These are phyloP conservation scores for Globisporangium paddicum DNA, from an alignment of 352 stramenopile genomes.

Conservation along the genomic window DNA sequence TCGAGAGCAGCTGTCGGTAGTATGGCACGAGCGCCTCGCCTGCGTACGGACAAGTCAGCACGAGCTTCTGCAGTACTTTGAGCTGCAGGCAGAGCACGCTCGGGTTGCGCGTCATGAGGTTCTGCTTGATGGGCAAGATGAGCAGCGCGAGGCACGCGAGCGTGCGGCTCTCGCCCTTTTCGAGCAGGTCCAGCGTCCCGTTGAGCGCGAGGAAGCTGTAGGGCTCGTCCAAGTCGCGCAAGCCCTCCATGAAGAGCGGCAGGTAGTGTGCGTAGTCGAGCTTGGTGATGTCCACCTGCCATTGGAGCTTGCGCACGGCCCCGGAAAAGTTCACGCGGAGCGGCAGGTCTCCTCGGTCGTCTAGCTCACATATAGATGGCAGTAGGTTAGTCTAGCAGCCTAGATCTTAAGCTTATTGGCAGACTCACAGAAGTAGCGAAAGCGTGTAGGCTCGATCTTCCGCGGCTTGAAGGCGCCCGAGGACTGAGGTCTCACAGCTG, in stretches of 20 bases:
- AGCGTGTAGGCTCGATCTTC: conserved; percentile 69
- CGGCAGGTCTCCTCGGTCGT: conserved; percentile 67
- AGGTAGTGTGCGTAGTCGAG: conserved; percentile 88
- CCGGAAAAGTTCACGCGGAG: conserved; percentile 72
- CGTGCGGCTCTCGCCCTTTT: conserved; percentile 60
- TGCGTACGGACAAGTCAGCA: conserved; percentile 63
- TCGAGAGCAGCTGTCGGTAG: conserved; percentile 89
- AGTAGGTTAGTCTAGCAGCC: not conserved
- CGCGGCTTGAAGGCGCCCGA: conserved; percentile 55
- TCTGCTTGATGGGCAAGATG: conserved; percentile 79
- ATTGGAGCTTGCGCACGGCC: conserved; percentile 70
- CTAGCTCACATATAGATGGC: conserved; percentile 16
- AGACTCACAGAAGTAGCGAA: conserved; percentile 78
- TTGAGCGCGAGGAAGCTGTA: conserved; percentile 83
- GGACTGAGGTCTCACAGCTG: conserved; percentile 42
- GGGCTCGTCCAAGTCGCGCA: conserved; percentile 82
- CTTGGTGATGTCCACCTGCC: conserved; percentile 54
- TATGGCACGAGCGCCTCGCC: conserved; percentile 90
- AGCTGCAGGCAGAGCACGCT: conserved; percentile 73
- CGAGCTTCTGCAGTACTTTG: conserved; percentile 72
- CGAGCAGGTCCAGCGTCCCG: conserved; percentile 78
- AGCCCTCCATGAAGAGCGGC: conserved; percentile 90
- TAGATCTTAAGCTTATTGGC: not conserved
- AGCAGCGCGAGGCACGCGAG: conserved; percentile 48
- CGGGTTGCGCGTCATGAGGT: conserved; percentile 77